Conservation (phyloP, 306 rosid species). For the Begonia peltatifolia region DNA sequence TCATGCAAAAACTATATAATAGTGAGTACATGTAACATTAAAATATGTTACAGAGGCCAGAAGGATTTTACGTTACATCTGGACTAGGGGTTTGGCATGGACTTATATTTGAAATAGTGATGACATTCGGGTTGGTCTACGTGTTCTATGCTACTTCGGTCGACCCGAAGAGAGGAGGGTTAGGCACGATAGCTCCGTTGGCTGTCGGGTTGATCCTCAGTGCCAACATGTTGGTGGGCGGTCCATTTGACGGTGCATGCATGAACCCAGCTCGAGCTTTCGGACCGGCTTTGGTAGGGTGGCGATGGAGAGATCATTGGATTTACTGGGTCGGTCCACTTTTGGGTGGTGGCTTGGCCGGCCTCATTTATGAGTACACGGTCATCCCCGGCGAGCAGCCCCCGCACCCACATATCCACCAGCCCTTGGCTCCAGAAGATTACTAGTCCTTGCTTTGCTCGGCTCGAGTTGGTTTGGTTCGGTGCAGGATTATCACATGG, state of each 20-base stretch:
- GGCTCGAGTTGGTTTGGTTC: background rate
- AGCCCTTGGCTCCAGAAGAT: conserved; percentile 89
- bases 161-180: conserved; percentile 72
- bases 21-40: background rate
- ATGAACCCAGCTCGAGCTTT: conserved; percentile 96
- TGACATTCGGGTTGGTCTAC: conserved; percentile 80
- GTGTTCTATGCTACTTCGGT: conserved; percentile 71
- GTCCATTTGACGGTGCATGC: conserved; percentile 85
- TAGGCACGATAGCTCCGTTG: conserved; percentile 57
- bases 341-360: conserved; percentile 74
- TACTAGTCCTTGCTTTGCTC: conserved; percentile 1
- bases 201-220: conserved; percentile 78
- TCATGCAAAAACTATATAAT: background rate
- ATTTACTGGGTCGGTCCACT: conserved; percentile 90
- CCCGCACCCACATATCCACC: conserved; percentile 49
- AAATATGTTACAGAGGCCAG: conserved; percentile 40
- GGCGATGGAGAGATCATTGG: conserved; percentile 93
- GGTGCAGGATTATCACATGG: too few species aligned
- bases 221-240: conserved; percentile 76
- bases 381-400: conserved; percentile 67
- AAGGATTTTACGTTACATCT: conserved; percentile 32
- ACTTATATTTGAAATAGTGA: conserved; percentile 48
- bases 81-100: conserved; percentile 48
- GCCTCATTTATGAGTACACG: conserved; percentile 55
- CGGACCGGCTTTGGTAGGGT: conserved; percentile 83